Evolutionary conservation across 768 basidiomycete species (phyloP), one percentile per base, ranked within the genome.

Genomic region (Sporobolomyces roseus): DNA sequence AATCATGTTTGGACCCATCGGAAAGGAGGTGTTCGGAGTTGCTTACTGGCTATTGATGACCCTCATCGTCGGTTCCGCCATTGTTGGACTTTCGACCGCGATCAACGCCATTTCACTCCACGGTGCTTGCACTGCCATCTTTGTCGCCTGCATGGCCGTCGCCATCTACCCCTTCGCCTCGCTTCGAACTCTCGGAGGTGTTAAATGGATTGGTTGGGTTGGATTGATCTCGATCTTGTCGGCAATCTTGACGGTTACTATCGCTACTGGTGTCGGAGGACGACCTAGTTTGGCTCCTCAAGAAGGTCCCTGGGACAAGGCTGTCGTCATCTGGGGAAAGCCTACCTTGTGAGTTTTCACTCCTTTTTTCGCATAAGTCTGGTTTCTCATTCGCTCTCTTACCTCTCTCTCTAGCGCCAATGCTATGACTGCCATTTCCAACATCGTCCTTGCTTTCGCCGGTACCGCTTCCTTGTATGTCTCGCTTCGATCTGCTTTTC

Each of bases 91-190:
- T 38, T 77, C 78, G 2, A 77, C 78, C 71, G 77, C 80, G 2
- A 73, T 79, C 54, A 79, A 80, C 74, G 75, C 78, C 48, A 73
- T 79, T 36, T 75, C 77, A 21, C 52, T 63, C 17, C 78, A 79
- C 69, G 78, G 74, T 12, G 77, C 78, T 2, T 80, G 80, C 65
- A 79, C 79, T 6, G 78, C 78, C 52, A 77, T 77, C 30, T 80
- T 76, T n/a, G 78, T 77, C 14, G 77, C 72, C 2, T 75, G 79
- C 55, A 75, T 73, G 25, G 74, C 75, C 9, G 49, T 78, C 72
- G 55, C 75, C 35, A 67, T 68, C 54, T 67, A 66, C 58, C 54
- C 70, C 53, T 38, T 77, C 50, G 68, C 77, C 1, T 73, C 75
- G 6, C 71, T 78, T 30, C 77, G 75, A 27, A 78, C 78, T 1